Evolutionary conservation across 495 filamentous ascomycete genomes (phyloP).

Genomic region (Thozetella sp.): DNA sequence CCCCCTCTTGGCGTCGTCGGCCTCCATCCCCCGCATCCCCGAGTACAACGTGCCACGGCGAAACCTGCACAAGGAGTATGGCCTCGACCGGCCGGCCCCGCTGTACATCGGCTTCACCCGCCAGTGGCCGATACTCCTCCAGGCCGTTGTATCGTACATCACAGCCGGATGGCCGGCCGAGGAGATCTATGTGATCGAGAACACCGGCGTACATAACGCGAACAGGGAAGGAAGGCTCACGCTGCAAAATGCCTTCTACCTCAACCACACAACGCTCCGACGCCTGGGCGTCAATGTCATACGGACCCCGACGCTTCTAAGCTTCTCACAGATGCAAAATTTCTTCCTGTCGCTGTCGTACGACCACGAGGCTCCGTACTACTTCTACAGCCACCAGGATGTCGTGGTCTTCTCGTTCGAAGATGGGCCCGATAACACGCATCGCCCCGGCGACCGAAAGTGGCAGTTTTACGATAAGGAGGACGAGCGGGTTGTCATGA

Average conservation of each 20-base stretch:
- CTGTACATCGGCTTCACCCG: conserved; percentile 64
- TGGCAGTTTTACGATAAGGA: conserved; percentile 31
- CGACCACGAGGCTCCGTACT: conserved; percentile 56
- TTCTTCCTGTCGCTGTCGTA: conserved; percentile 60
- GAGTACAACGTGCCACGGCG: conserved; percentile 36
- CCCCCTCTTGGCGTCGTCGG: conserved; percentile 30
- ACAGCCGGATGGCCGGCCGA: conserved; percentile 62
- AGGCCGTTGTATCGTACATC: conserved; percentile 60
- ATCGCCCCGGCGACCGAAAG: conserved; percentile 25
- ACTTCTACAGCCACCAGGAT: conserved; percentile 64
- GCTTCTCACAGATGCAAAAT: conserved; percentile 66
- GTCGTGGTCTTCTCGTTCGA: conserved; percentile 56
- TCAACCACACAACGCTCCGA: conserved; percentile 56
- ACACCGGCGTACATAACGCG: conserved; percentile 61
- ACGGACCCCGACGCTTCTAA: conserved; percentile 58
- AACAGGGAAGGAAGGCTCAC: conserved; percentile 53
- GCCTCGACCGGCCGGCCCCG: conserved; percentile 40
- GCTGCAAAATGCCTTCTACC: conserved; percentile 63
- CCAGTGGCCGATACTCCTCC: conserved; percentile 59
- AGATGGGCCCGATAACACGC: conserved; percentile 30
- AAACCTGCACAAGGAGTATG: conserved; percentile 33
- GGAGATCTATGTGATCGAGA: conserved; percentile 65
- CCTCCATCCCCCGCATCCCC: conserved; percentile 38
- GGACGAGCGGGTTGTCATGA: conserved; percentile 35
- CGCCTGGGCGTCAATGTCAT: conserved; percentile 59